Evolutionary conservation across 805 yeast species (phyloP).

Genomic region (Lipomyces yamadae): DNA sequence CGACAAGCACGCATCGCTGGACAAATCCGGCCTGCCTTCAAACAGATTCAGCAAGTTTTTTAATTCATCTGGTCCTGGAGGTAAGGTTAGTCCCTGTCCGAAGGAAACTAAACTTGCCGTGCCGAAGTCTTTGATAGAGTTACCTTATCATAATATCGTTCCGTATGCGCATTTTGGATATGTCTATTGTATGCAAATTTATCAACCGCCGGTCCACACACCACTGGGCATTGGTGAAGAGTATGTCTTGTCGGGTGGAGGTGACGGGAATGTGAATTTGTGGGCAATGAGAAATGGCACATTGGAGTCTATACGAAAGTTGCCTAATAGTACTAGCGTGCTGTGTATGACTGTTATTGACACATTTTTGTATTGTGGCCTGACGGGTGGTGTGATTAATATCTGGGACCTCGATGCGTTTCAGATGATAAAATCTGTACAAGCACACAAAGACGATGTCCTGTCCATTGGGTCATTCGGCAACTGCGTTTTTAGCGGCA

Average conservation of each 20-base stretch:
- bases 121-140: constrained; percentile 48
- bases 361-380: constrained; percentile 81
- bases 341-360: constrained; percentile 68
- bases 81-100: constrained; percentile 44
- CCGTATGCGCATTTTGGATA: constrained; percentile 92
- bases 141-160: constrained; percentile 67
- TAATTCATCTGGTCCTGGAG: constrained; percentile 88
- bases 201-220: constrained; percentile 21
- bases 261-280: constrained; percentile 84
- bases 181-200: constrained; percentile 54
- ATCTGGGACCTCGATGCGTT: constrained; percentile 86
- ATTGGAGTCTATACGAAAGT: constrained; percentile 14
- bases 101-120: constrained; percentile 32
- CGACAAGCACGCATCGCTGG: constrained; percentile 29
- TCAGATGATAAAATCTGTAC: constrained; percentile 57
- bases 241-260: constrained; percentile 73
- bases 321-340: constrained; percentile 62
- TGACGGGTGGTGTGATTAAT: constrained; percentile 72
- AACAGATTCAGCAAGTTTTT: constrained; percentile 78
- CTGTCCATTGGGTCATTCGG: constrained; percentile 62
- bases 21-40: constrained; percentile 43
- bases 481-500: constrained; percentile 67
- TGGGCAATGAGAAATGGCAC: constrained; percentile 60
- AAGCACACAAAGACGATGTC: constrained; percentile 57
- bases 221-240: constrained; percentile 41